Percentiles rank a stretch among this genome's conserved stretches.
Evolutionary conservation across 2,329 filamentous ascomycete genomes (phyloP).

Genomic region (Sclerotinia glacialis): DNA sequence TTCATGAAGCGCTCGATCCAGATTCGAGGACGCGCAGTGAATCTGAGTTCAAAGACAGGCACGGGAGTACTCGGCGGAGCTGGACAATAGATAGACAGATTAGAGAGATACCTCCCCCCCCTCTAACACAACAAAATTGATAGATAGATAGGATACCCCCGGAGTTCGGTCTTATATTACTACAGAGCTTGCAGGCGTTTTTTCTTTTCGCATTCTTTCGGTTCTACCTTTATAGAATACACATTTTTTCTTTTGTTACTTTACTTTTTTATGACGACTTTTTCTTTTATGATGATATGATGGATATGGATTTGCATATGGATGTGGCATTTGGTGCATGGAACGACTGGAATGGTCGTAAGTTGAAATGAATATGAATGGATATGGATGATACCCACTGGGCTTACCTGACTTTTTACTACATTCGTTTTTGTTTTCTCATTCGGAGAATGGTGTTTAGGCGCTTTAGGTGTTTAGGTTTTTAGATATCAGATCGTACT

Average conservation of each 20-base stretch:
- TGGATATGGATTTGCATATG: neutral
- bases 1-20: constrained; percentile 11
- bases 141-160: constrained; percentile 9
- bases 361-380: neutral
- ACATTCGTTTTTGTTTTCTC: neutral
- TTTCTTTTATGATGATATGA: neutral
- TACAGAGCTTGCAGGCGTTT: neutral
- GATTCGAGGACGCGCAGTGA: constrained; percentile 9
- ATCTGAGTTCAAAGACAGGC: constrained; percentile 1
- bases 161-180: constrained; percentile 5
- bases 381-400: constrained; percentile 5
- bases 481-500: neutral
- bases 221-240: neutral
- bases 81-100: neutral
- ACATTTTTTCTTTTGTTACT: constrained; percentile 9
- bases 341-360: neutral
- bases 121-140: neutral
- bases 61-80: neutral
- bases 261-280: neutral
- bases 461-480: neutral
- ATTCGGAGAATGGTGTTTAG: neutral
- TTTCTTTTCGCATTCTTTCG: neutral
- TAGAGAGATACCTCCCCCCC: constrained; percentile 6
- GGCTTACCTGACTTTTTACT: neutral
- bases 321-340: neutral